These are phyloP conservation scores for Edaphochlamys debaryana DNA, from an alignment of 139 green algal genomes.

Conservation along the genomic window DNA sequence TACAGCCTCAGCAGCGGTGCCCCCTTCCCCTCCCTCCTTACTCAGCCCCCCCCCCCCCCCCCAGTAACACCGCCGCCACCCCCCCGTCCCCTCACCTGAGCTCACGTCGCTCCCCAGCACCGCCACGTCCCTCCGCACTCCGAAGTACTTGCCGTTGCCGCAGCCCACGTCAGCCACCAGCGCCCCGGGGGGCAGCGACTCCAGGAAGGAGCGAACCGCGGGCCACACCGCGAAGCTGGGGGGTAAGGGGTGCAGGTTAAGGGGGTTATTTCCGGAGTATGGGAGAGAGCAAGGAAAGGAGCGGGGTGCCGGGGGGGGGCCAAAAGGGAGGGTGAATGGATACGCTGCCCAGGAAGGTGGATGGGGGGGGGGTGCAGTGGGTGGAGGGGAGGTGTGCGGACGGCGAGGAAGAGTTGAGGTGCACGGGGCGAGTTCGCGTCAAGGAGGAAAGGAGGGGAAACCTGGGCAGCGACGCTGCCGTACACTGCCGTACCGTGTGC, in stretches of 20 bases:
- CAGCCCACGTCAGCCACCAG: constrained; percentile 92
- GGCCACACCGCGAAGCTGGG: constrained; percentile 80
- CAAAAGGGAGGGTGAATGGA: not conserved
- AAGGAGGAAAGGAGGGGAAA: too few relatives aligned
- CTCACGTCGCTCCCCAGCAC: constrained; percentile 83
- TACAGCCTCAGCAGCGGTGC: too few relatives aligned
- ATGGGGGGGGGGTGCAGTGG: too few relatives aligned
- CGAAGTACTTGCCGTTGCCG: constrained; percentile 99
- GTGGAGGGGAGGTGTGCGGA: too few relatives aligned
- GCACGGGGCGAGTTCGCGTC: too few relatives aligned
- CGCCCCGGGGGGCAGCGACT: constrained; percentile 67
- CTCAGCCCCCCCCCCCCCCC: not conserved
- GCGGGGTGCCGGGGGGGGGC: not conserved
- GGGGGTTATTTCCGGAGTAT: too few relatives aligned
- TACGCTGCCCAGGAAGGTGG: too few relatives aligned
- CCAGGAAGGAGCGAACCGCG: constrained; percentile 85
- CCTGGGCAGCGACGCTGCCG: too few relatives aligned
- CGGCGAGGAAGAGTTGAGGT: too few relatives aligned
- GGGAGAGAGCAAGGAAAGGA: not conserved
- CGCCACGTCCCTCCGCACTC: constrained; percentile 76
- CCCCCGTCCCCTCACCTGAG: constrained; percentile 45
- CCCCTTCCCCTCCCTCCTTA: not conserved
- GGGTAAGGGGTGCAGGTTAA: too few relatives aligned
- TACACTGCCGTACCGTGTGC: constrained; percentile 81
- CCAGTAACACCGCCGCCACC: too few relatives aligned